A percentile compares a stretch with the other conserved stretches of the same genome.
Evolutionary conservation across 345 rosid genomes (phyloP).

Genomic region (Mangifera indica): DNA sequence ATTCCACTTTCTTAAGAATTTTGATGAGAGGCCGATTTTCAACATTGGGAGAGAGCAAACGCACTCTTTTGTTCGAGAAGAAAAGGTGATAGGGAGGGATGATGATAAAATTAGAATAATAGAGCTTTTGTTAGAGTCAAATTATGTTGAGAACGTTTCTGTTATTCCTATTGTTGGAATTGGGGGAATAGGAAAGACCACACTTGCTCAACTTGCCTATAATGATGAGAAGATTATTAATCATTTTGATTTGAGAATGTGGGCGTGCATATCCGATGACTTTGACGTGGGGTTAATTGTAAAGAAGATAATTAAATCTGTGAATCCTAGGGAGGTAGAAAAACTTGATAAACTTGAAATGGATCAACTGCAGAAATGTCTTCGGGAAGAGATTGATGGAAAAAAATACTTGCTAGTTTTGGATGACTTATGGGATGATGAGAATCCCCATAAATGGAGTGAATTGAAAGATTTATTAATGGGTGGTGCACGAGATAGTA

Average conservation of each 20-base stretch:
- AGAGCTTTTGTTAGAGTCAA: background rate
- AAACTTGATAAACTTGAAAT: too few relatives aligned
- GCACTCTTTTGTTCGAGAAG: background rate
- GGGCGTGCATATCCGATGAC: constrained; percentile 7
- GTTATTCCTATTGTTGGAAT: constrained; percentile 18
- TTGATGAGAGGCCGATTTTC: background rate
- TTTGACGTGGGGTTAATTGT: background rate
- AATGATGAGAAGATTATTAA: background rate
- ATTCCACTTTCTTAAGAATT: background rate
- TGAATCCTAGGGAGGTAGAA: background rate
- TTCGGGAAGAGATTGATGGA: background rate
- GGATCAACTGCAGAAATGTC: background rate
- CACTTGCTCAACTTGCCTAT: constrained; percentile 13
- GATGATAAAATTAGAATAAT: background rate
- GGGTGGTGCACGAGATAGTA: background rate
- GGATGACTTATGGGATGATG: constrained; percentile 19
- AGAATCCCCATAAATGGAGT: background rate
- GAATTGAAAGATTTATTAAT: background rate
- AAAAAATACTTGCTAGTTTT: constrained; percentile 10
- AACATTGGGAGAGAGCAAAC: constrained; percentile 1
- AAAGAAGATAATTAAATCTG: background rate
- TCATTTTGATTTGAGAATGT: constrained; percentile 5
- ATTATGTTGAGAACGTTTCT: background rate
- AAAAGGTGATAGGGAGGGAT: background rate
- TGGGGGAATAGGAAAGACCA: constrained; percentile 20